Evolutionary conservation across 805 yeast species (phyloP), one percentile per base, ranked within the genome.

Genomic region (Candida gorgasii): DNA sequence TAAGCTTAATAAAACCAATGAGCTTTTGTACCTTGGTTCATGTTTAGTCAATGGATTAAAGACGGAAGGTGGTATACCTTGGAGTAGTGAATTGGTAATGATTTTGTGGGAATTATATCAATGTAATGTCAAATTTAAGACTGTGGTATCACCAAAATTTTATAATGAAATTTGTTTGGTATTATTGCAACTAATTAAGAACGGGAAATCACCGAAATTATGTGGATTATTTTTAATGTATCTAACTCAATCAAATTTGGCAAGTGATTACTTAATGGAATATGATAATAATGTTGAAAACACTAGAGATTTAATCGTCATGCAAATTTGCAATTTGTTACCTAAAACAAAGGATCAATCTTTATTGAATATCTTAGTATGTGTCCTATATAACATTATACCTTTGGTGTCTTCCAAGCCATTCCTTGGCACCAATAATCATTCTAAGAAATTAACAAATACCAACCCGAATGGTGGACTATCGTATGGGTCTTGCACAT

Each of bases 61-160:
- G 34, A 52, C 58, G 14, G 37, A 34, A 22, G 37, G 37, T 6
- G 36, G 26, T 14, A 4, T 17, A 3, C 80, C 86, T 1, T 71
- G 89, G 83, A 59, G 80, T 2, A 63, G 72, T 3, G 90, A 84
- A 54, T 56, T 77, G n/a, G 61, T 79, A 5, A 72, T 84, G 57
- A 57, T 90, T 7, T 50, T 86, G 12, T 87, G 95, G 86, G 95
- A 86, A 53, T 63, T 89, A 32, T 63, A 79, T 24, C 92, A 87
- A 55, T 82, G 89, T 51, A 92, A 92, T 62, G 70, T 69, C 45
- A 62, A 61, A 37, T 82, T 84, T 53, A 72, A 73, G 44, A 61
- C 73, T 2, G 19, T 56, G 18, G 49, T 62, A 2, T 58, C 52
- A 1, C 69, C 72, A 11, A 67, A 72, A 34, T 70, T 72, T 47